A percentile compares a stretch with the other conserved stretches of the same genome.
These are phyloP conservation scores for Cryptosporidium felis DNA, from an alignment of 169 alveolate species.

Conservation along the genomic window DNA sequence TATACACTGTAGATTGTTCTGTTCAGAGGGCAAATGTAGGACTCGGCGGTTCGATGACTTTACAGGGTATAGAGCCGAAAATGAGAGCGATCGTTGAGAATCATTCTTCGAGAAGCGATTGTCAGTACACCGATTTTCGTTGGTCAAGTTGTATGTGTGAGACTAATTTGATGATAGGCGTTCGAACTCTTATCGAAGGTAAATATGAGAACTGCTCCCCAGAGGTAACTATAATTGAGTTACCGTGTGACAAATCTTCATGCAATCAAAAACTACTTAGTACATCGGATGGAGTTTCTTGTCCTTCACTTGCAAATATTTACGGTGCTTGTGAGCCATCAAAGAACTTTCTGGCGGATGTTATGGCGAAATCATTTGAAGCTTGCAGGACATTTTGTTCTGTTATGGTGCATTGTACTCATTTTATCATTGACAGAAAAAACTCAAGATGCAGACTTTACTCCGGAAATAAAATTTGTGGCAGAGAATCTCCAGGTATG, in stretches of 20 bases:
- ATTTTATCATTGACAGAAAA: conserved; percentile 26
- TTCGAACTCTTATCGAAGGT: background rate
- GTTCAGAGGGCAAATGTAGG: conserved; percentile 13
- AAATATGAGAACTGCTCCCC: conserved; percentile 1
- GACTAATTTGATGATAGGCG: conserved; percentile 14
- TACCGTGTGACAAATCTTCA: conserved; percentile 59
- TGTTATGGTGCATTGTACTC: conserved; percentile 26
- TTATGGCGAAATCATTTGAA: conserved; percentile 62
- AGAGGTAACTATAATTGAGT: conserved; percentile 21
- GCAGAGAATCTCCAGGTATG: conserved; percentile 26
- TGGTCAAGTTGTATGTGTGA: conserved; percentile 70
- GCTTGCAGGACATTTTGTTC: conserved; percentile 33
- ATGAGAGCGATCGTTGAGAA: background rate
- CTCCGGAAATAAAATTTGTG: conserved; percentile 51
- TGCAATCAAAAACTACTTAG: conserved; percentile 41
- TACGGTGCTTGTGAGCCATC: conserved; percentile 24
- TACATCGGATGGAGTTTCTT: conserved; percentile 62
- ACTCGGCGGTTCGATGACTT: background rate
- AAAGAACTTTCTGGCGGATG: conserved; percentile 24
- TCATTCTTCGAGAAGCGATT: background rate
- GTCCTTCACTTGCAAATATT: conserved; percentile 63
- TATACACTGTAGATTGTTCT: background rate
- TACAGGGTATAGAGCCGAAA: background rate
- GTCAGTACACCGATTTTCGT: conserved; percentile 58
- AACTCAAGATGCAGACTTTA: conserved; percentile 53